Conservation (phyloP, 129 eudicot genomes). For the Chrysanthemum lavandulifolium region DNA sequence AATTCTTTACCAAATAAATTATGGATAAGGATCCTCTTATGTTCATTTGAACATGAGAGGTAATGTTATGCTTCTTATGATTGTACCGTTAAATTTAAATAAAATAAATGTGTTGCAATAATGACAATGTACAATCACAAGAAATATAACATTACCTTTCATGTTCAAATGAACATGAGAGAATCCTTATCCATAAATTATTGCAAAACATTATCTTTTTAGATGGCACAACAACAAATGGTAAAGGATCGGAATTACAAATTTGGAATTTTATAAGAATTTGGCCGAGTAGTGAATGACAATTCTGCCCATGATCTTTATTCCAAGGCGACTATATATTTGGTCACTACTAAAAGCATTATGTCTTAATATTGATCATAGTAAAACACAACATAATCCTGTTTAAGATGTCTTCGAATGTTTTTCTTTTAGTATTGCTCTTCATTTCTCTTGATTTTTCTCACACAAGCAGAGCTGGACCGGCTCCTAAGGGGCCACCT, state of each 20-base stretch:
- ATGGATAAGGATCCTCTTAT: no score
- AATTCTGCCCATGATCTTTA: background rate
- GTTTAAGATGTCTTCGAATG: background rate
- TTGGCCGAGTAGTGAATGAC: background rate
- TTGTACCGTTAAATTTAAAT: no score
- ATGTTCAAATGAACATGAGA: no score
- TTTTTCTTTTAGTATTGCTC: background rate
- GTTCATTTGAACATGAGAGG: no score
- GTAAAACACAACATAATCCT: background rate
- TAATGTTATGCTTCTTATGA: no score
- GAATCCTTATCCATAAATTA: no score
- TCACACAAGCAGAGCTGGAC: background rate
- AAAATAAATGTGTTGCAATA: no score
- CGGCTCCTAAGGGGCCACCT: background rate
- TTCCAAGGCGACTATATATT: slow-evolving; percentile 8
- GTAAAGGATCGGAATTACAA: background rate
- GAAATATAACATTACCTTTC: no score
- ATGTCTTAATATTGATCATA: background rate
- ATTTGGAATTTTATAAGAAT: background rate
- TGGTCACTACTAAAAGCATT: background rate
- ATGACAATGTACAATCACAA: no score
- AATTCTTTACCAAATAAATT: no score
- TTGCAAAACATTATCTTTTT: no score
- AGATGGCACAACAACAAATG: no score
- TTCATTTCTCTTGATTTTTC: background rate